These are phyloP conservation scores for Vitis hybrid DNA, from an alignment of 177 flowering plant species.

Conservation along the genomic window DNA sequence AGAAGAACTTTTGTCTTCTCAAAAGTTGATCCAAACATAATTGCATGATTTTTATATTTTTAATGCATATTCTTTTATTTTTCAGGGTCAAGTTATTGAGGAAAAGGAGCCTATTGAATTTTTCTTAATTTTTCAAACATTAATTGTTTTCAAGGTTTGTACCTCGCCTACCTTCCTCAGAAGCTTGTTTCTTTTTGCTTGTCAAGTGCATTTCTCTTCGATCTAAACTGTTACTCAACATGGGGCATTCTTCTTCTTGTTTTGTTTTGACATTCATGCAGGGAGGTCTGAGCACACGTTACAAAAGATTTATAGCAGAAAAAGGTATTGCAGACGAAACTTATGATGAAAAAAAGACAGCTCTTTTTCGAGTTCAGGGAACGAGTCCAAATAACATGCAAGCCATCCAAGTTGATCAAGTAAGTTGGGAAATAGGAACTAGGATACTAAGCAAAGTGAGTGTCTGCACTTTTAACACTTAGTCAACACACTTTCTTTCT, in stretches of 20 bases:
- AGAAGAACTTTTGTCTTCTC: not conserved
- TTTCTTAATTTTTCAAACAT: slow-evolving; percentile 41
- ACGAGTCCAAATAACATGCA: slow-evolving; percentile 54
- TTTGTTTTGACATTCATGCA: slow-evolving; percentile 17
- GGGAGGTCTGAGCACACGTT: slow-evolving; percentile 60
- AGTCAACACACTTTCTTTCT: not conserved
- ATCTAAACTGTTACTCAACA: not conserved
- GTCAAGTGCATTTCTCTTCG: not conserved
- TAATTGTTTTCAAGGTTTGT: slow-evolving; percentile 57
- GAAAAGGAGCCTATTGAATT: slow-evolving; percentile 57
- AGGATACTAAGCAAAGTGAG: not conserved
- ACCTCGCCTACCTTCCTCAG: not conserved
- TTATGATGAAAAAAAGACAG: slow-evolving; percentile 36
- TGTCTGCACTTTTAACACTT: not conserved
- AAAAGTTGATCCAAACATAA: too few species aligned
- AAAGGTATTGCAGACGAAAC: slow-evolving; percentile 44
- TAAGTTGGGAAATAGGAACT: slow-evolving; percentile 24
- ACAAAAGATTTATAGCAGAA: slow-evolving; percentile 44
- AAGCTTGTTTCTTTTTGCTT: not conserved
- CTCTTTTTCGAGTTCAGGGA: slow-evolving; percentile 74
- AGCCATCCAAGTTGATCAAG: slow-evolving; percentile 78
- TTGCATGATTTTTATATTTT: too few species aligned
- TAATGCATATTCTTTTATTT: too few species aligned
- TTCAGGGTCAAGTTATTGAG: slow-evolving; percentile 52
- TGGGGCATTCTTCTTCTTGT: not conserved